These are phyloP conservation scores for Acephala macrosclerotiorum DNA, from an alignment of 2,329 filamentous ascomycete genomes.

Conservation along the genomic window DNA sequence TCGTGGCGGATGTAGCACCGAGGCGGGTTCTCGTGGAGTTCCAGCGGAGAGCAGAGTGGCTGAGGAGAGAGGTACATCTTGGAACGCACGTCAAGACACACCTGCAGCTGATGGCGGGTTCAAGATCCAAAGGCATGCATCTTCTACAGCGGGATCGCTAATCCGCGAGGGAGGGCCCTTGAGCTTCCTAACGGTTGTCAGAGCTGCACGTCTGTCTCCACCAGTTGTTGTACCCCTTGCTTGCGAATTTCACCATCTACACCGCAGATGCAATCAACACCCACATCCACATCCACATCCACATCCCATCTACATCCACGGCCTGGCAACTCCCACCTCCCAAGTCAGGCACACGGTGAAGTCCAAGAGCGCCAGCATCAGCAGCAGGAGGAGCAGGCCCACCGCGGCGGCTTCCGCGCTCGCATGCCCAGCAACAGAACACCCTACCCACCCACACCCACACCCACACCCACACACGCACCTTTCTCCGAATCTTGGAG, in stretches of 20 bases:
- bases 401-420: neutral
- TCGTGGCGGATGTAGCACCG: neutral
- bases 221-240: neutral
- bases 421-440: neutral
- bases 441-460: neutral
- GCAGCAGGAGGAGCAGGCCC: neutral
- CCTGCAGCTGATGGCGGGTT: neutral
- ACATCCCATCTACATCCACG: neutral
- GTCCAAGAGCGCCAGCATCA: slow-evolving; percentile 1
- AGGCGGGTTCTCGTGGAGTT: slow-evolving; percentile 6
- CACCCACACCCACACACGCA: neutral
- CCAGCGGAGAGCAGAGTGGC: slow-evolving; percentile 6
- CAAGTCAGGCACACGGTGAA: slow-evolving; percentile 1
- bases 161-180: neutral
- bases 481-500: slow-evolving; percentile 31
- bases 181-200: slow-evolving; percentile 11
- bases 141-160: slow-evolving; percentile 18
- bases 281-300: neutral
- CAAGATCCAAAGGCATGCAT: slow-evolving; percentile 16
- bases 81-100: slow-evolving; percentile 1
- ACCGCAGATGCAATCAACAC: neutral
- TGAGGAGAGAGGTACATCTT: neutral
- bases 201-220: slow-evolving; percentile 6
- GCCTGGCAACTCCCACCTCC: neutral
- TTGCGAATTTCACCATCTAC: neutral